Conservation (phyloP, 2,329 filamentous ascomycete genomes). For the Fusarium luffae region DNA sequence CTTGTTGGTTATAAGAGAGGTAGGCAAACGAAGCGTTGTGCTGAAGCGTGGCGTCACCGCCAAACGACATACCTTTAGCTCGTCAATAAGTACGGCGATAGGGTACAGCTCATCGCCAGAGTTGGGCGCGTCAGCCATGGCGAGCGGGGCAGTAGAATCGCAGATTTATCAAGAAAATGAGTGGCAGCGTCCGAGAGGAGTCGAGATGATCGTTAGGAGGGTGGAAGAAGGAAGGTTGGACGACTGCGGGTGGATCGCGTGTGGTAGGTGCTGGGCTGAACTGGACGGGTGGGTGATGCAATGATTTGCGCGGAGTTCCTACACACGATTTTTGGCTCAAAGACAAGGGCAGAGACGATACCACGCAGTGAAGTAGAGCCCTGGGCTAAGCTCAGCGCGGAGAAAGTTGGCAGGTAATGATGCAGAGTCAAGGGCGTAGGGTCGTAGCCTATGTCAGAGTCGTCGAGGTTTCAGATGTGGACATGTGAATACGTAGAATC, state of each 20-base stretch:
- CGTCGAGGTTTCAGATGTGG: slow-evolving; percentile 28
- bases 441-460: slow-evolving; percentile 37
- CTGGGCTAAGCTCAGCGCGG: slow-evolving; percentile 31
- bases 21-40: slow-evolving; percentile 21
- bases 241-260: slow-evolving; percentile 47
- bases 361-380: slow-evolving; percentile 10
- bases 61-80: slow-evolving; percentile 83
- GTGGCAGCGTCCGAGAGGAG: slow-evolving; percentile 34
- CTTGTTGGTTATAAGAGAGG: slow-evolving; percentile 34
- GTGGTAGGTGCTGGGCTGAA: slow-evolving; percentile 23
- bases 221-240: slow-evolving; percentile 39
- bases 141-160: slow-evolving; percentile 56
- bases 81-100: slow-evolving; percentile 99
- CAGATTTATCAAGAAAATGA: slow-evolving; percentile 45
- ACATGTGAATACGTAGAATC: slow-evolving; percentile 44
- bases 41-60: slow-evolving; percentile 44
- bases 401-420: slow-evolving; percentile 22
- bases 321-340: slow-evolving; percentile 46
- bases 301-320: slow-evolving; percentile 49
- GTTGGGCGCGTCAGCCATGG: slow-evolving; percentile 89
- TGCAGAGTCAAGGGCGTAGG: slow-evolving; percentile 28
- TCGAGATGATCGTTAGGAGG: slow-evolving; percentile 39
- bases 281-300: slow-evolving; percentile 46
- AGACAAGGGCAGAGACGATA: slow-evolving; percentile 28
- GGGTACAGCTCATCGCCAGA: slow-evolving; percentile 99